Percentiles rank a stretch among this genome's conserved stretches.
Evolutionary conservation across 2,329 filamentous ascomycete species (phyloP).

Genomic region (Nigrograna mackinnonii): DNA sequence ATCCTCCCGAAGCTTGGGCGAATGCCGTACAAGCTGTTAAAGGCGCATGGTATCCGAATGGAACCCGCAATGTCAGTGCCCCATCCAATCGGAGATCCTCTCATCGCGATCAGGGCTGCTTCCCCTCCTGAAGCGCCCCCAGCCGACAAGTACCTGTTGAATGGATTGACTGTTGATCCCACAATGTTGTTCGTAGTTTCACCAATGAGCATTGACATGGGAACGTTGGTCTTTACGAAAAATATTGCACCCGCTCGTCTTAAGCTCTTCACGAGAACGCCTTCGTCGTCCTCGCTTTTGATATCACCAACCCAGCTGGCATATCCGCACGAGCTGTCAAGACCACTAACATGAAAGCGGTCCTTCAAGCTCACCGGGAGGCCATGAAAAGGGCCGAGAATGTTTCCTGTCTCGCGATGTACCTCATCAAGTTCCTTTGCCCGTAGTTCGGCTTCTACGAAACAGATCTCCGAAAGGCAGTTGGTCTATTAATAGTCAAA

Average conservation of each 20-base stretch:
- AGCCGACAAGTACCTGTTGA: conserved; percentile 59
- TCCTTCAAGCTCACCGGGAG: conserved; percentile 61
- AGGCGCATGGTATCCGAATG: conserved; percentile 84
- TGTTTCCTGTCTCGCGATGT: conserved; percentile 35
- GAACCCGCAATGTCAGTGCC: conserved; percentile 62
- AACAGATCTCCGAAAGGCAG: conserved; percentile 40
- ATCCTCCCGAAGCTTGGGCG: conserved; percentile 1
- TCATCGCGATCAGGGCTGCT: conserved; percentile 58
- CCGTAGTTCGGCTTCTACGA: conserved; percentile 31
- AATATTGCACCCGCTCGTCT: conserved; percentile 46
- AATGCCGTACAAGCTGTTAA: conserved; percentile 51
- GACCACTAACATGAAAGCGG: conserved; percentile 59
- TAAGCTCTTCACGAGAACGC: conserved; percentile 27
- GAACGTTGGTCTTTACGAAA: conserved; percentile 54
- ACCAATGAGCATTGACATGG: conserved; percentile 40
- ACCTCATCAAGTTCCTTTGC: conserved; percentile 36
- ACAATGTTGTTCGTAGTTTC: conserved; percentile 63
- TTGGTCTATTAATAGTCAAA: no score
- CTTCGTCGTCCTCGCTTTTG: conserved; percentile 20
- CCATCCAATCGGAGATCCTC: conserved; percentile 59
- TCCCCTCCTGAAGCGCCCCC: conserved; percentile 69
- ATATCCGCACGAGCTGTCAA: conserved; percentile 60
- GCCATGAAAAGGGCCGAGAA: conserved; percentile 52
- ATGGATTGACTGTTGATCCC: conserved; percentile 62
- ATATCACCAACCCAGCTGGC: conserved; percentile 39